These are phyloP conservation scores for Tetrastigma voinierianum DNA, from an alignment of 164 flowering plant species.

Conservation along the genomic window DNA sequence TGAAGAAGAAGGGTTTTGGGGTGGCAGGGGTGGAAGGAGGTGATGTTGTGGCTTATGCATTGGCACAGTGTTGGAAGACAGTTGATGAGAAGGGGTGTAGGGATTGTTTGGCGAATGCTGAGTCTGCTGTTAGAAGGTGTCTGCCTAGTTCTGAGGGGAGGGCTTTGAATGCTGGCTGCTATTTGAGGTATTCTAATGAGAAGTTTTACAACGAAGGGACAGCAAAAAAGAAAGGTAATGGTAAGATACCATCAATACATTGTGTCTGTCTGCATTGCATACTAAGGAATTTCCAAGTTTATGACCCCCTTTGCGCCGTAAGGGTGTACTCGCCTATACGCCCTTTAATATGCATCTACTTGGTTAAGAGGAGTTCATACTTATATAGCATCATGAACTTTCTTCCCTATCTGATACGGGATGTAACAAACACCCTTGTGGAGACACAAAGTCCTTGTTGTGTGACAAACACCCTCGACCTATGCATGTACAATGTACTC, in stretches of 20 bases:
- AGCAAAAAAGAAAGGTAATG: background rate
- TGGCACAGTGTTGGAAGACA: slow-evolving; percentile 43
- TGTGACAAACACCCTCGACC: too few relatives aligned
- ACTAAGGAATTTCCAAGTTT: too few relatives aligned
- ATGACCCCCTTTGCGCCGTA: too few relatives aligned
- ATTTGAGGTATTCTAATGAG: slow-evolving; percentile 29
- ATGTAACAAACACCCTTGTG: too few relatives aligned
- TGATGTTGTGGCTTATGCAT: slow-evolving; percentile 15
- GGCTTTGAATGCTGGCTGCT: slow-evolving; percentile 36
- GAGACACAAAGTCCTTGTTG: too few relatives aligned
- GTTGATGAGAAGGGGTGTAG: slow-evolving; percentile 14
- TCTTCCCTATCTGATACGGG: too few relatives aligned
- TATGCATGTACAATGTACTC: too few relatives aligned
- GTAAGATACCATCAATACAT: too few relatives aligned
- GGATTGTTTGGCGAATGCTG: slow-evolving; percentile 29
- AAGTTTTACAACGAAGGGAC: background rate
- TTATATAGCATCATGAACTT: too few relatives aligned
- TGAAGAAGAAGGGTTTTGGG: slow-evolving; percentile 25
- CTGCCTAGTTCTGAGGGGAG: slow-evolving; percentile 26
- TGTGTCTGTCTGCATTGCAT: background rate
- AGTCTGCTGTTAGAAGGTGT: slow-evolving; percentile 7
- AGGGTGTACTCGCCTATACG: too few relatives aligned
- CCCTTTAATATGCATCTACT: too few relatives aligned
- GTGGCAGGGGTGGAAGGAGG: slow-evolving; percentile 17
- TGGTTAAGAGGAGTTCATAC: too few relatives aligned